These are phyloP conservation scores for Gryganskiella cystojenkinii DNA, from an alignment of 192 early-diverging fungal genomes.

Conservation along the genomic window DNA sequence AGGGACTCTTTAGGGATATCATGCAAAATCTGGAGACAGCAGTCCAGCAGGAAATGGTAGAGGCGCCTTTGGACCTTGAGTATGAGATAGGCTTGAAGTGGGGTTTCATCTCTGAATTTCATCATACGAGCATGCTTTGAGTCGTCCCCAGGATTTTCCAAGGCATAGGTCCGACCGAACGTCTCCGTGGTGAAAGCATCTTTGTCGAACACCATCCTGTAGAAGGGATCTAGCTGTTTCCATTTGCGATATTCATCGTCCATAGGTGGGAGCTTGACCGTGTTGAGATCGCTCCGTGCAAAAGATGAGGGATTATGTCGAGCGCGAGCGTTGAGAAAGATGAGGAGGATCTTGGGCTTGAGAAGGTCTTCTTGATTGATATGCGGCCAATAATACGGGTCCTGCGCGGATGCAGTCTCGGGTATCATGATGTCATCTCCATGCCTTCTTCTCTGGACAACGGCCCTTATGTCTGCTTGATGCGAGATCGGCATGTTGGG, in stretches of 20 bases:
- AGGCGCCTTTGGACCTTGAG: constrained; percentile 35
- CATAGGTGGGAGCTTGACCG: constrained; percentile 23
- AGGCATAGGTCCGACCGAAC: constrained; percentile 15
- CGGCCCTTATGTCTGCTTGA: constrained; percentile 20
- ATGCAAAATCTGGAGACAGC: too few relatives aligned
- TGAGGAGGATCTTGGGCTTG: constrained; percentile 35
- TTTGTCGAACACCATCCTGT: too few relatives aligned
- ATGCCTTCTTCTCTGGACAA: too few relatives aligned
- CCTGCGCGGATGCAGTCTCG: neutral
- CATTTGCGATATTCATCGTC: constrained; percentile 18
- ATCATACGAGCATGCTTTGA: constrained; percentile 19
- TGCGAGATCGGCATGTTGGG: constrained; percentile 27
- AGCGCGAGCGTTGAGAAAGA: constrained; percentile 39
- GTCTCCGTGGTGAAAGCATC: constrained; percentile 17
- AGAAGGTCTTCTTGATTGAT: constrained; percentile 46
- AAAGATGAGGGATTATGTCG: constrained; percentile 38
- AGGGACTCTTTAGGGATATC: too few relatives aligned
- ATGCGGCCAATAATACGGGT: constrained; percentile 39
- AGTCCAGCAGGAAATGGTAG: constrained; percentile 32
- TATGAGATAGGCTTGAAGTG: too few relatives aligned
- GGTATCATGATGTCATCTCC: constrained; percentile 16
- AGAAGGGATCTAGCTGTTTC: too few relatives aligned
- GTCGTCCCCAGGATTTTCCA: constrained; percentile 5
- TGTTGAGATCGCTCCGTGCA: constrained; percentile 18
- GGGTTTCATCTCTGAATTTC: too few relatives aligned